phyloP scores from a whole-genome alignment of 768 basidiomycete genomes.

The Steccherinum ochraceum region DNA sequence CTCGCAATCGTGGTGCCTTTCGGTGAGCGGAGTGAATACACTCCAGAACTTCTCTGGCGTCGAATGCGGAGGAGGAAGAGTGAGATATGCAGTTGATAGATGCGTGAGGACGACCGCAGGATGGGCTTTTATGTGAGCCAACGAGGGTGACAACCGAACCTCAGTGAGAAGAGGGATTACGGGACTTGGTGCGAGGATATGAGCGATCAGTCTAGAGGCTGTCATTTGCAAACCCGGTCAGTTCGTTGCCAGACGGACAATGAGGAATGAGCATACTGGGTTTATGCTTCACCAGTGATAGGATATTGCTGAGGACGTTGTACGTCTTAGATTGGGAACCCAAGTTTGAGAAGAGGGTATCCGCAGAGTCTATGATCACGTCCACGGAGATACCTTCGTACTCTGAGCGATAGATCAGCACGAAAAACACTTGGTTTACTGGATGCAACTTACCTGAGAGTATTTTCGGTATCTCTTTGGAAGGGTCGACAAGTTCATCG shows the following conservation, averaged over 20 bases:
- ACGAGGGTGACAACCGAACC: conserved; percentile 56
- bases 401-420: not conserved
- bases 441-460: conserved; percentile 1
- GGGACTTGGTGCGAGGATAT: conserved; percentile 41
- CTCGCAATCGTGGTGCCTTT: conserved; percentile 53
- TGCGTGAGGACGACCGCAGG: conserved; percentile 64
- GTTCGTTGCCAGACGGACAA: too few species aligned
- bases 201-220: conserved; percentile 55
- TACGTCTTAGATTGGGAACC: conserved; percentile 48
- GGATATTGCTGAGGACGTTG: conserved; percentile 42
- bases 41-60: conserved; percentile 72
- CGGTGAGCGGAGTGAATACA: conserved; percentile 65
- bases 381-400: conserved; percentile 31
- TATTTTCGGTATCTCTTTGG: not conserved
- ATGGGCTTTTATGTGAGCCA: conserved; percentile 61
- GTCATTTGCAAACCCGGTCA: too few species aligned
- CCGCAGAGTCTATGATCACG: conserved; percentile 67
- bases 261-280: conserved; percentile 46
- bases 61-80: conserved; percentile 60
- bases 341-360: conserved; percentile 56
- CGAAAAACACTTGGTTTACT: not conserved
- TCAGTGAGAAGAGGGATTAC: conserved; percentile 52
- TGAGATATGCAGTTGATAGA: conserved; percentile 64
- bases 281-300: conserved; percentile 37
- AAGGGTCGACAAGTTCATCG: conserved; percentile 13